Base-by-base conservation (phyloP, 495 filamentous ascomycete genomes). In the Xylaria cubensis region DNA sequence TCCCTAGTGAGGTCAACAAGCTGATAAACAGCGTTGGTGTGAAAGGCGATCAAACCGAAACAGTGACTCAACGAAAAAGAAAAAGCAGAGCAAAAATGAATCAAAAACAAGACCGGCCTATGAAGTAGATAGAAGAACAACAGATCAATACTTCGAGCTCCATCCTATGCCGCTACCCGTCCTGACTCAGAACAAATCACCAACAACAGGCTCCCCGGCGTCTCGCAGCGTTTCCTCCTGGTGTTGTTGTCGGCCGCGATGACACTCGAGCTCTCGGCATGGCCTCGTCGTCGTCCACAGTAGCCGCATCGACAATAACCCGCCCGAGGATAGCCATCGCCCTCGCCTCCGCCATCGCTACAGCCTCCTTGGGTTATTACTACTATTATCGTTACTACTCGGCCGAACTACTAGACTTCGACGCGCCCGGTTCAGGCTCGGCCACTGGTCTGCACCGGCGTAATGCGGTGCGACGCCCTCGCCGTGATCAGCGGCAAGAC, bases 381-480 rank as follows among this genome's bases (percentile, higher is more conserved):
- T 79, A 79, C 76, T 86, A 86, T 72, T 77, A 72, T 51, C 26
- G 21, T 48, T 70, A 67, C 26, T 12, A 55, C 12, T 41, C 12
- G 21, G 39, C 69, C 64, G 81, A 73, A 55, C 71, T 78, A 48
- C 72, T 76, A 36, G 65, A 76, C 19, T 64, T 65, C 17, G 69
- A 74, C 50, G 72, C 73, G 5, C 62, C 76, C 9, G 74, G 69
- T 19, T 73, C 50, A 0, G 13, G 34, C 44, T n/a, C 65, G 0
- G 19, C 24, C 36, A 26, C 64, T n/a, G 50, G 34, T 21, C 79
- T 92, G 8, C 90, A 86, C 68, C 81, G 90, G 46, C 88, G 89
- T 73, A 90, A 90, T 75, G 90, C 90, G 2, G 71, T 89, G 51
- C 86, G 87, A 67, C 83, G 86, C 56, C 71, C 78, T 53, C 83